Percentiles rank a stretch among this genome's conserved stretches.
phyloP scores from a whole-genome alignment of 306 rosid genomes.

The Oxytropis ochrocephala region DNA sequence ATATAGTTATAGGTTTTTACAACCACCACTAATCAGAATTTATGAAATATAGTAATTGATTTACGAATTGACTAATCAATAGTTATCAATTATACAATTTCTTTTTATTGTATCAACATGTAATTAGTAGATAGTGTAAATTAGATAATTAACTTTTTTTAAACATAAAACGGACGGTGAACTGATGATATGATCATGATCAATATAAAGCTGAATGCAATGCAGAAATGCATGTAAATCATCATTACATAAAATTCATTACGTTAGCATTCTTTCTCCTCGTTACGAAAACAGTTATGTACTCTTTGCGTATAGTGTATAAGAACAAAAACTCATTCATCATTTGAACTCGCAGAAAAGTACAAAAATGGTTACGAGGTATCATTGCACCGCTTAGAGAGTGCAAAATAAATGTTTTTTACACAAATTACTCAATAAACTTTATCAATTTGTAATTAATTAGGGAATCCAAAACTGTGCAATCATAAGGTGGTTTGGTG shows the following conservation, averaged over 20 bases:
- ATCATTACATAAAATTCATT: neutral
- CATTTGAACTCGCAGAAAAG: neutral
- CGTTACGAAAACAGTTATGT: neutral
- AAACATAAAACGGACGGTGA: neutral
- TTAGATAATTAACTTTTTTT: no score
- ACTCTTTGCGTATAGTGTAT: neutral
- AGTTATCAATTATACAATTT: no score
- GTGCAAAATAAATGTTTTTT: neutral
- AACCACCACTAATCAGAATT: no score
- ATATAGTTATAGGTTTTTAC: no score
- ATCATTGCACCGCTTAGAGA: neutral
- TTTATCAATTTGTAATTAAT: neutral
- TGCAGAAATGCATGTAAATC: neutral
- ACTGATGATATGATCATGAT: neutral
- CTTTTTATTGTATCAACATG: no score
- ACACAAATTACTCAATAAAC: neutral
- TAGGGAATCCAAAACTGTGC: neutral
- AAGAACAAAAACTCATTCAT: slow-evolving; percentile 1
- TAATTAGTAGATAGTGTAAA: no score
- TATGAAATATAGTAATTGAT: no score
- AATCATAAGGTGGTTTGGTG: no score
- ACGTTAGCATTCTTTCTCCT: neutral
- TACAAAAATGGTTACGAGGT: slow-evolving; percentile 14
- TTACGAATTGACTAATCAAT: no score
- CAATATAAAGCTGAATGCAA: no score